Evolutionary conservation across 1,284 basidiomycete genomes (phyloP).

Genomic region (Ustilago esculenta): DNA sequence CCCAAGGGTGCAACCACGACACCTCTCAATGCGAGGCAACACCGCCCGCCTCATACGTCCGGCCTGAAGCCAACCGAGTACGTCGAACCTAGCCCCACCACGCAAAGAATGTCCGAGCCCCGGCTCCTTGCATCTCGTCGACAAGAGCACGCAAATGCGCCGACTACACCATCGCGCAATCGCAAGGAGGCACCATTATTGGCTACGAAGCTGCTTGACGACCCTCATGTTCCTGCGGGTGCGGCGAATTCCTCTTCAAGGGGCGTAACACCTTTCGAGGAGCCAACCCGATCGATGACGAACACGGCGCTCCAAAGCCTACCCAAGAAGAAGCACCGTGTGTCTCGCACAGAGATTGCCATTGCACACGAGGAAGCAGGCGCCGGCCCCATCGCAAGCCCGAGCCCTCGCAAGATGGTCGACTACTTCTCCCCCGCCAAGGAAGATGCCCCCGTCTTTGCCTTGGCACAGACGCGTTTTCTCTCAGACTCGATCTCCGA

Average conservation of each 20-base stretch:
- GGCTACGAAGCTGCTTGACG: not conserved
- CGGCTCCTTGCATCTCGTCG: constrained; percentile 4
- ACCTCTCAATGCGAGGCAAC: constrained; percentile 25
- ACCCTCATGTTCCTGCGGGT: too few relatives aligned
- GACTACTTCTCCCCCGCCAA: constrained; percentile 26
- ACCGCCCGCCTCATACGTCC: constrained; percentile 34
- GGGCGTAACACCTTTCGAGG: constrained; percentile 14
- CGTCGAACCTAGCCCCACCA: constrained; percentile 38
- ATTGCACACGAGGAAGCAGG: constrained; percentile 50
- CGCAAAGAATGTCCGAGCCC: constrained; percentile 30
- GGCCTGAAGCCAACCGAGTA: constrained; percentile 32
- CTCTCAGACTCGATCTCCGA: constrained; percentile 31
- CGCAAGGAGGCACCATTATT: not conserved
- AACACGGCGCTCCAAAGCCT: constrained; percentile 25
- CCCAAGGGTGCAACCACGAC: constrained; percentile 32
- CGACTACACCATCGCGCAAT: constrained; percentile 18
- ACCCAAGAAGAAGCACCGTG: constrained; percentile 48
- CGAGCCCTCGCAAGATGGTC: constrained; percentile 37
- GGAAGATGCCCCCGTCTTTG: not conserved
- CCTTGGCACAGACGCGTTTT: constrained; percentile 2
- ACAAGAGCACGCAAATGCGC: not conserved
- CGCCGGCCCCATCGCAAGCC: constrained; percentile 40
- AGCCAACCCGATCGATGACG: not conserved
- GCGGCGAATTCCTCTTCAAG: not conserved
- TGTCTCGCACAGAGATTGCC: constrained; percentile 36